Base-by-base conservation (phyloP, 352 stramenopile genomes). In the Paralagenidium karlingii region DNA sequence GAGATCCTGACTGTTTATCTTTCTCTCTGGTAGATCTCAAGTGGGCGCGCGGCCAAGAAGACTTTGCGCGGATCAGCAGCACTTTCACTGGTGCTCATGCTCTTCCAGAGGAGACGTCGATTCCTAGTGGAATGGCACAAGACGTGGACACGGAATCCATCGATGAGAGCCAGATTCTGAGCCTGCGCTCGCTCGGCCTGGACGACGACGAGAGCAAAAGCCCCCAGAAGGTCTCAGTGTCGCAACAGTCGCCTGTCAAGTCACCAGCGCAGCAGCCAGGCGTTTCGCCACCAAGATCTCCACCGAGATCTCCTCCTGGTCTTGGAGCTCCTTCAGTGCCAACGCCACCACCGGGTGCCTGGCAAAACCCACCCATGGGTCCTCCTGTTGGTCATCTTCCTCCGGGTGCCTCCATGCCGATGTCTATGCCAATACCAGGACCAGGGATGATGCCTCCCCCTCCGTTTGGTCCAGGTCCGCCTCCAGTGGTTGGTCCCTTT, bases 11-110 rank as follows among this genome's bases (percentile, higher is more conserved):
- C 13, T 41, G 10, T 34, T 16, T 2, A 19, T 27, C 30, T 33
- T 33, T 33, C 30, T 36, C 30, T 16, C 16, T 36, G 3, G 12
- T 22, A 31, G 76, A 91, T 42, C 42, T 88, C 18, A 82, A 82
- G 48, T 91, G 77, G 77, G 70, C 77, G 3, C 61, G 74, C 34
- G 74, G 77, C 3, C 74, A 87, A 40, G 59, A 85, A 26, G 57
- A 76, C 31, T 86, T 85, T 27, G 82, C 71, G 15, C 54, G 68
- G 34, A 42, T 83, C 5, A 81, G 34, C 53, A 62, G 28, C 55
- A 69, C 47, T 76, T 74, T 28, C 53, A 70, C 29, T 38, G 31
- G 18, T 38, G 27, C 16, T 24, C 36, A 8, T 25, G 24, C 0
- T 8, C 30, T 9, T n/a, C n/a, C n/a, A n/a, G n/a, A n/a, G n/a